A percentile compares a stretch with the other conserved stretches of the same genome.
Evolutionary conservation across 805 yeast genomes (phyloP).

Genomic region (Starmerella etchellsii): DNA sequence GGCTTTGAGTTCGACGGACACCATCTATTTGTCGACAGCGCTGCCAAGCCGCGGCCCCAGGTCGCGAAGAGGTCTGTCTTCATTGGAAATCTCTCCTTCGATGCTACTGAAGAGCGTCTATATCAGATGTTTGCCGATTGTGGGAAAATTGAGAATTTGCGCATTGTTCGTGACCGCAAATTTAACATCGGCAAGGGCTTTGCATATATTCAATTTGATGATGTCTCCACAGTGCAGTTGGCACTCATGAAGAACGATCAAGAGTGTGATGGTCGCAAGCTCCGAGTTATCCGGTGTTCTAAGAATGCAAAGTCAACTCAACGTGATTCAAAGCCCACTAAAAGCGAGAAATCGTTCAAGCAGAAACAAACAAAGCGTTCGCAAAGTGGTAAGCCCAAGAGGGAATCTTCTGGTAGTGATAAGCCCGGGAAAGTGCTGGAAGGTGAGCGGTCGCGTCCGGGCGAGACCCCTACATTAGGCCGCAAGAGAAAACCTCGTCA

Average conservation of each 20-base stretch:
- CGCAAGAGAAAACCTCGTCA: conserved; percentile 18
- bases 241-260: conserved; percentile 69
- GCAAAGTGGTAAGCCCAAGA: conserved; percentile 1
- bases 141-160: conserved; percentile 72
- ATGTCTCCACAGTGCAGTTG: conserved; percentile 54
- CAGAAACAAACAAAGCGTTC: conserved; percentile 14
- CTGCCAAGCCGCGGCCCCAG: conserved; percentile 79
- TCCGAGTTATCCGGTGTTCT: conserved; percentile 67
- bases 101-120: conserved; percentile 76
- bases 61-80: conserved; percentile 76
- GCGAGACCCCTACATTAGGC: conserved; percentile 13
- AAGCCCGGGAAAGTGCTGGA: conserved; percentile 18
- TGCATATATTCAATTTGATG: conserved; percentile 81
- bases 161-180: conserved; percentile 82
- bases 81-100: conserved; percentile 89
- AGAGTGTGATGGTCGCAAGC: conserved; percentile 42
- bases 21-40: conserved; percentile 83
- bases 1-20: conserved; percentile 54
- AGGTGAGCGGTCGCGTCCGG: conserved; percentile 25
- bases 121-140: conserved; percentile 65
- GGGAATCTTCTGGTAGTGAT: background rate
- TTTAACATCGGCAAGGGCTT: conserved; percentile 96
- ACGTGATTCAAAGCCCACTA: conserved; percentile 1
- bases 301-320: conserved; percentile 4
- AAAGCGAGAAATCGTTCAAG: conserved; percentile 5